Base-by-base conservation (phyloP, 2,329 filamentous ascomycete species). In the Verticillium klebahnii region DNA sequence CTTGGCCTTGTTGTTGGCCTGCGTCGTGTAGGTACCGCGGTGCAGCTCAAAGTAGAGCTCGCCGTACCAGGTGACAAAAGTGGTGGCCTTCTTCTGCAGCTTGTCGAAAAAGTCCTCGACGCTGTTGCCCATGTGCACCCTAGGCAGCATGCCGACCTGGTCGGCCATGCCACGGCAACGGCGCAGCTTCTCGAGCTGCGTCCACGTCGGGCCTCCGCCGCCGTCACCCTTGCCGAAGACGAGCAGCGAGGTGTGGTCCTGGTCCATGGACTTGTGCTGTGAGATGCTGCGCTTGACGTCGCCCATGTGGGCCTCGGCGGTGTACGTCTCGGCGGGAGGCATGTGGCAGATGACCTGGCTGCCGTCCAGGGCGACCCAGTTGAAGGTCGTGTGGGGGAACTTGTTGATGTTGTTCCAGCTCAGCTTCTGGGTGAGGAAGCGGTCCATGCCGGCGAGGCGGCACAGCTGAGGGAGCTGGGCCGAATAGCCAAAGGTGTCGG, bases 401-500 rank as follows among this genome's bases (percentile, higher is more conserved):
- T 91, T 96, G 79, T 98, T 98, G 83, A 98, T 98, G 74, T 98
- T 98, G 80, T 98, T 98, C 95, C 95, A 99, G 80, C 94, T 98
- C 63, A 99, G 82, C 79, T 99, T 99, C 76, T 99, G 95, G 0
- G 95, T 99, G 71, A 99, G 90, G 81, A 99, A 99, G 37, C 94
- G 87, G 62, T 86, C 91, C 95, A 99, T 98, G 23, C 93, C 94
- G n/a, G 95, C 91, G 32, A 97, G 80, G 3, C 94, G 90, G 73
- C 93, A 98, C 52, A 99, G 81, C 72, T 99, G 95, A 14, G 95
- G 95, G 52, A 99, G 84, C 75, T 99, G 95, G 58, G 90, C 90
- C 0, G 93, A 97, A 77, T 99, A 99, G 15, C 95, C 95, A 77
- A 99, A 99, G 0, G 95, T 99, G 74, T 99, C 95, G 1, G 95